A percentile compares a stretch with the other conserved stretches of the same genome.
These are phyloP conservation scores for Artemisia annua DNA, from an alignment of 129 eudicot species.

Conservation along the genomic window DNA sequence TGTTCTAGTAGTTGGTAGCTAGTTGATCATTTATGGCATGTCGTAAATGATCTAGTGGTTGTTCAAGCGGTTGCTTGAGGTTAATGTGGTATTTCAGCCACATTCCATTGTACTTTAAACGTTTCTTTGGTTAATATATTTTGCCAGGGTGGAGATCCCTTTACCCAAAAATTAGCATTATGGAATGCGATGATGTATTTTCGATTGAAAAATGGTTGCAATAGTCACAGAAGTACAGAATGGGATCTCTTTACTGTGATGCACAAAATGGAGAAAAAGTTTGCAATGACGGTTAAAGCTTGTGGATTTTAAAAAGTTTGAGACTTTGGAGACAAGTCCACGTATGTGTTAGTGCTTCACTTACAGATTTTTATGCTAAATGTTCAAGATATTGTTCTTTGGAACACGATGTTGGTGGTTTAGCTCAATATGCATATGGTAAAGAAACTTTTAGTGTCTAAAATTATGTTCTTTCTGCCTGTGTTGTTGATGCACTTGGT, in stretches of 20 bases:
- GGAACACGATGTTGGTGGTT: slow-evolving; percentile 52
- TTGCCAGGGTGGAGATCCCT: too few species aligned
- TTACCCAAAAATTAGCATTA: slow-evolving; percentile 31
- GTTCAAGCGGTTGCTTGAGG: too few species aligned
- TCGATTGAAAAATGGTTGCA: slow-evolving; percentile 32
- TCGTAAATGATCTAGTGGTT: too few species aligned
- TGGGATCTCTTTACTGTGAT: slow-evolving; percentile 36
- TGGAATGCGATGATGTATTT: slow-evolving; percentile 47
- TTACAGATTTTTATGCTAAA: slow-evolving; percentile 50
- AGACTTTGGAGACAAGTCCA: slow-evolving; percentile 44
- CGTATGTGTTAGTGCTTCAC: slow-evolving; percentile 36
- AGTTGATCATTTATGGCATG: too few species aligned
- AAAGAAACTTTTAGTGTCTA: slow-evolving; percentile 25
- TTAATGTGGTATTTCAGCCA: too few species aligned
- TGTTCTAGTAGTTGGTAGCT: too few species aligned
- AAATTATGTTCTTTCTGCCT: too few species aligned
- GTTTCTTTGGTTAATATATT: too few species aligned
- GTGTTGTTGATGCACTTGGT: too few species aligned
- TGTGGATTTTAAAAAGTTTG: slow-evolving; percentile 30
- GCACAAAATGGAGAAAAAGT: slow-evolving; percentile 38
- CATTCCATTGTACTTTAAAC: too few species aligned
- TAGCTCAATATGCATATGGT: slow-evolving; percentile 54
- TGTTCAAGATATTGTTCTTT: slow-evolving; percentile 30
- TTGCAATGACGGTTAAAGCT: slow-evolving; percentile 37
- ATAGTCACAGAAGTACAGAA: slow-evolving; percentile 37